phyloP scores from a whole-genome alignment of 2,329 filamentous ascomycete species.

The Rhynchosporium graminicola region DNA sequence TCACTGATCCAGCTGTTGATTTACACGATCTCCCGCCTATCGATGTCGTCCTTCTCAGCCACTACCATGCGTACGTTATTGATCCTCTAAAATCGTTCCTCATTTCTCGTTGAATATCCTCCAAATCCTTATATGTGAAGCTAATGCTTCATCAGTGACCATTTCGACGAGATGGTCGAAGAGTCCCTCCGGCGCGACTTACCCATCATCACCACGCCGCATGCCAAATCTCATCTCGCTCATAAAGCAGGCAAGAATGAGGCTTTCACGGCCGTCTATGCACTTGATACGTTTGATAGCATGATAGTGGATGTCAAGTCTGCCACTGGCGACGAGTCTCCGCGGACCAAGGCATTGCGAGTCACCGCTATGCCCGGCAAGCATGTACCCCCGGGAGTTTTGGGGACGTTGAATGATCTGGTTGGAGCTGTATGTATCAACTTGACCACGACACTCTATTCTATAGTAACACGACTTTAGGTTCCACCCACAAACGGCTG shows the following conservation, averaged over 20 bases:
- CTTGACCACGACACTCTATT: constrained; percentile 39
- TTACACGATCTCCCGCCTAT: constrained; percentile 53
- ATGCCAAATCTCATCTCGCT: constrained; percentile 56
- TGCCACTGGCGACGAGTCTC: constrained; percentile 16
- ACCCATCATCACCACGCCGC: constrained; percentile 64
- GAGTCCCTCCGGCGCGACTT: constrained; percentile 39
- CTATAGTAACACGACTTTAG: background rate
- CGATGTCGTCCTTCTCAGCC: constrained; percentile 59
- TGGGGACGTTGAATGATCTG: constrained; percentile 40
- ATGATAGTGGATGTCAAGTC: constrained; percentile 48
- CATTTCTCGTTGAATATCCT: background rate
- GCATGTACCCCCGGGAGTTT: constrained; percentile 51
- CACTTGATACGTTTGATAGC: constrained; percentile 57
- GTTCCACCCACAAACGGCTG: constrained; percentile 68
- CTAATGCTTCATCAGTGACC: constrained; percentile 38
- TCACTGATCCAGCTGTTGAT: constrained; percentile 61
- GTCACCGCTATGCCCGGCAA: constrained; percentile 66
- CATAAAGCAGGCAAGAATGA: constrained; percentile 45
- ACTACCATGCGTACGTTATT: constrained; percentile 56
- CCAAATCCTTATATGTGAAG: background rate
- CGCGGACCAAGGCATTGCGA: constrained; percentile 49
- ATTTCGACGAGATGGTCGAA: constrained; percentile 55
- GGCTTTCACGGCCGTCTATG: constrained; percentile 55
- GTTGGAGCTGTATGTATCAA: constrained; percentile 41
- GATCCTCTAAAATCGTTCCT: background rate